These are phyloP conservation scores for Zoysia matrella DNA, from an alignment of 202 grass and related monocot genomes.

Conservation along the genomic window DNA sequence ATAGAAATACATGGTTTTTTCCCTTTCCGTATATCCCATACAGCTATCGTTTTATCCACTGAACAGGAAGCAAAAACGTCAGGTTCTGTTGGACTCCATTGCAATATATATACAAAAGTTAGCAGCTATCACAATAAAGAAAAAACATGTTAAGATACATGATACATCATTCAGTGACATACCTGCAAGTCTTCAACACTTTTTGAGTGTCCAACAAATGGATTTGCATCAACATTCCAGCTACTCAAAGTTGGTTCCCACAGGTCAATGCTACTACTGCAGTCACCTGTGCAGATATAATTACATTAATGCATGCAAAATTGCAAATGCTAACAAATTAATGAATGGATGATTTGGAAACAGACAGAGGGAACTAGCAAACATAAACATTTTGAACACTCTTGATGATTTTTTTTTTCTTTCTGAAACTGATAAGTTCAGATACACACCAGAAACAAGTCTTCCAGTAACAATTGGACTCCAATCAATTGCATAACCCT, in stretches of 20 bases:
- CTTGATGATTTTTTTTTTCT: not conserved
- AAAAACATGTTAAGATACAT: slow-evolving; percentile 13
- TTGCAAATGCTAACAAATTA: slow-evolving; percentile 3
- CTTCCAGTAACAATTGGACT: slow-evolving; percentile 74
- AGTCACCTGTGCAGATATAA: slow-evolving; percentile 62
- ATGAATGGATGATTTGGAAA: slow-evolving; percentile 11
- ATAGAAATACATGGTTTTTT: slow-evolving; percentile 67
- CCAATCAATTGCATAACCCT: slow-evolving; percentile 97
- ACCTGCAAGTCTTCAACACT: slow-evolving; percentile 92
- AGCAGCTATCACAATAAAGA: slow-evolving; percentile 27
- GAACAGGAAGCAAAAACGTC: slow-evolving; percentile 89
- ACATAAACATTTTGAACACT: slow-evolving; percentile 18
- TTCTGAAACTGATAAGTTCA: slow-evolving; percentile 12
- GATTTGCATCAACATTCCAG: slow-evolving; percentile 75
- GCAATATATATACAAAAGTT: slow-evolving; percentile 40
- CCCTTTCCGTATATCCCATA: slow-evolving; percentile 84
- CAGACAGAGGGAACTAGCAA: not conserved
- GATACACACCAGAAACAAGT: slow-evolving; percentile 80
- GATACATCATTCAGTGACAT: slow-evolving; percentile 26
- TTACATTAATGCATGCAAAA: not conserved
- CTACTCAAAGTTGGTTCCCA: slow-evolving; percentile 76
- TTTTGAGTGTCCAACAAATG: slow-evolving; percentile 76
- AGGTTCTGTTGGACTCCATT: slow-evolving; percentile 95
- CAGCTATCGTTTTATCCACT: slow-evolving; percentile 73
- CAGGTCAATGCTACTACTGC: slow-evolving; percentile 78